phyloP scores from a whole-genome alignment of 192 early-diverging fungal genomes.

The Irineochytrium annulatum region DNA sequence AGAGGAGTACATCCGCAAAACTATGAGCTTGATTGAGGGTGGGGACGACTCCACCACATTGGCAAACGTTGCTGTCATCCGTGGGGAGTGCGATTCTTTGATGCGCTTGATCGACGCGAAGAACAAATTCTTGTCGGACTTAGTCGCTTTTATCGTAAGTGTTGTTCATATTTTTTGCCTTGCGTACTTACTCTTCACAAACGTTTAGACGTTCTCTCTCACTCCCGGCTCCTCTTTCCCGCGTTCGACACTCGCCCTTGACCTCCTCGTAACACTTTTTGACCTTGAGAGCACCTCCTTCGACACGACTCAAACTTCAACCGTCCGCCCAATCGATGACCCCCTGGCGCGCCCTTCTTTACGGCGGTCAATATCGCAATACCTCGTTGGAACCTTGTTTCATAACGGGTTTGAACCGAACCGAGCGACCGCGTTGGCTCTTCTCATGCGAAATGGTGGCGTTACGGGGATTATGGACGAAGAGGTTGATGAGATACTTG shows the following conservation, averaged over 20 bases:
- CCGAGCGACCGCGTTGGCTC: conserved; percentile 63
- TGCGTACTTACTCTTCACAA: background rate
- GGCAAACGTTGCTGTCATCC: background rate
- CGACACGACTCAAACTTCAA: conserved; percentile 20
- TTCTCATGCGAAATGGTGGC: conserved; percentile 66
- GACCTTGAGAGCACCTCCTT: conserved; percentile 28
- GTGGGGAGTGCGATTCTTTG: conserved; percentile 15
- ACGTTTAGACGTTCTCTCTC: conserved; percentile 41
- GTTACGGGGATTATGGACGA: no score
- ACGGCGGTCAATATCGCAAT: no score
- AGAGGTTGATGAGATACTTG: no score
- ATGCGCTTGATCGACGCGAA: conserved; percentile 41
- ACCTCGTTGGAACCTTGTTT: no score
- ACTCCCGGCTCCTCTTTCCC: conserved; percentile 74
- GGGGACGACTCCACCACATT: no score
- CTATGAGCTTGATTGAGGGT: no score
- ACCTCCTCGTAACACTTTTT: conserved; percentile 41
- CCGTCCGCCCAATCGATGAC: background rate
- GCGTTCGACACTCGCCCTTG: conserved; percentile 57
- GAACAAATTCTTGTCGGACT: conserved; percentile 56
- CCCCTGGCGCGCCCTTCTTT: conserved; percentile 10
- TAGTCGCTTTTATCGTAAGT: conserved; percentile 48
- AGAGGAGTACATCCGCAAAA: conserved; percentile 20
- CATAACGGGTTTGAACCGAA: conserved; percentile 69
- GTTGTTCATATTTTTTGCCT: background rate